Conservation (phyloP, 306 rosid genomes). For the Biancaea sappan region DNA sequence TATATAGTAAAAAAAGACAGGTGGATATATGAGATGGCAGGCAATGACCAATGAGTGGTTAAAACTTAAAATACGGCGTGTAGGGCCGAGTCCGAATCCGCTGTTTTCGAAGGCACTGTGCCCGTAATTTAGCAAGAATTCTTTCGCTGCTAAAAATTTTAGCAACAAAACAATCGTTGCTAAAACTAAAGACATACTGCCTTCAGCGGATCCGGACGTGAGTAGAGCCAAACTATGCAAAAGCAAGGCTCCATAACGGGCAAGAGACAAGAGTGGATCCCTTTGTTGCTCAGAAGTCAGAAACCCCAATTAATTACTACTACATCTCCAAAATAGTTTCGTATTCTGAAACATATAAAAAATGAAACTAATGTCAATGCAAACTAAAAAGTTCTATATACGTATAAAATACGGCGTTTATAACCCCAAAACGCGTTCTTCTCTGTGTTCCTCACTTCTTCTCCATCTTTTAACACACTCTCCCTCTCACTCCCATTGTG, state of each 20-base stretch:
- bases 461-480: neutral
- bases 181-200: too few species aligned
- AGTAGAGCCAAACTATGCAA: neutral
- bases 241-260: neutral
- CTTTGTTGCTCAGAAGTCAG: neutral
- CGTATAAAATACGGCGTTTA: neutral
- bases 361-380: neutral
- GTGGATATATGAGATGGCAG: neutral
- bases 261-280: too few species aligned
- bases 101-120: too few species aligned
- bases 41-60: neutral
- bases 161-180: too few species aligned
- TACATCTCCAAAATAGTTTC: neutral
- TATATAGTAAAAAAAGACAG: neutral
- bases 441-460: neutral
- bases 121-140: too few species aligned
- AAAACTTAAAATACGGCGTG: too few species aligned
- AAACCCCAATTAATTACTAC: too few species aligned
- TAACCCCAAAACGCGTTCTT: conserved; percentile 16
- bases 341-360: neutral
- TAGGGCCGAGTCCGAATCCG: too few species aligned
- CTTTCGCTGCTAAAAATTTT: too few species aligned
- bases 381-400: neutral
- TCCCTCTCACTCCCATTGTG: neutral
- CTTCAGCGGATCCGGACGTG: too few species aligned